Conservation (phyloP, 2,329 filamentous ascomycete genomes). For the Cladosporium sp. region DNA sequence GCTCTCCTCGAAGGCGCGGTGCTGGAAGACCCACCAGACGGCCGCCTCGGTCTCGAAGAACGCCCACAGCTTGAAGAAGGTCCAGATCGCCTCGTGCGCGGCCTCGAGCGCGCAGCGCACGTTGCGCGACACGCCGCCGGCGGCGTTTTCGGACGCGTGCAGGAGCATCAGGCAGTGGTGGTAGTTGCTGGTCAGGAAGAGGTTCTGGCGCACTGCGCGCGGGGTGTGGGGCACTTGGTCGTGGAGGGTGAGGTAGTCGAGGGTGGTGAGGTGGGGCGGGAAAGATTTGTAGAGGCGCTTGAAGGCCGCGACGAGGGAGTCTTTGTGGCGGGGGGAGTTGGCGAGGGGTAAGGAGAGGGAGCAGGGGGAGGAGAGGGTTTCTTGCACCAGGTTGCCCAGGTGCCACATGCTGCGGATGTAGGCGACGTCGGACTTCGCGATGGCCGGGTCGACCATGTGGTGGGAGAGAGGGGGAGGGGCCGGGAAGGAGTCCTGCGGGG, state of each 20-base stretch:
- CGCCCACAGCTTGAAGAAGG: conserved; percentile 67
- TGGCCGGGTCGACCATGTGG: conserved; percentile 26
- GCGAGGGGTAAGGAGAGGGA: conserved; percentile 69
- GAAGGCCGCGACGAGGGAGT: conserved; percentile 63
- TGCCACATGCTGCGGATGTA: conserved; percentile 75
- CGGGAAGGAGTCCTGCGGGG: conserved; percentile 31
- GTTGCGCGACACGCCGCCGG: conserved; percentile 48
- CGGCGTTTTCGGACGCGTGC: conserved; percentile 61
- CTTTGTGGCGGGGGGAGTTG: conserved; percentile 61
- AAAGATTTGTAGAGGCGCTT: conserved; percentile 66
- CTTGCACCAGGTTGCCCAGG: conserved; percentile 70
- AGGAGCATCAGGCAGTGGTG: conserved; percentile 77
- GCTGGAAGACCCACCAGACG: conserved; percentile 82
- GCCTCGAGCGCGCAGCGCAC: conserved; percentile 65
- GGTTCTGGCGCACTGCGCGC: conserved; percentile 63
- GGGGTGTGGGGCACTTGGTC: conserved; percentile 54
- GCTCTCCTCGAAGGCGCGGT: conserved; percentile 70
- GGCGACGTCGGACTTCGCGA: conserved; percentile 29
- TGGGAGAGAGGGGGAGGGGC: conserved; percentile 29
- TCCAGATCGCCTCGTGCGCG: conserved; percentile 65
- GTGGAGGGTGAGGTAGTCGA: conserved; percentile 56
- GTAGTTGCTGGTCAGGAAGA: conserved; percentile 76
- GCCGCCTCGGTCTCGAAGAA: conserved; percentile 65
- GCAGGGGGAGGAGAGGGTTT: conserved; percentile 67
- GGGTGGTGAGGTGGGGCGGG: conserved; percentile 62